phyloP scores from a whole-genome alignment of 306 rosid species.

The cucumber (Cucumis sativus) region Cucumber_9930_V3 NC_026659.2:27020001-27020500 shows the following conservation, averaged over 20 bases:
- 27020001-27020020: not conserved
- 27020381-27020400: not conserved
- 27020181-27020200: not conserved
- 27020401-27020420: conserved; percentile 45
- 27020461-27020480: conserved; percentile 82
- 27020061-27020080: conserved; percentile 94
- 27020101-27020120: conserved; percentile 86
- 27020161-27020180: not conserved
- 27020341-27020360: not conserved
- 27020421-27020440: conserved; percentile 95
- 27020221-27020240: conserved; percentile 56
- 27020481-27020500: conserved; percentile 82
- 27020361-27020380: not conserved
- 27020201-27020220: not conserved
- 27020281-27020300: conserved; percentile 93
- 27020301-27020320: conserved; percentile 53
- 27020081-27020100: conserved; percentile 42
- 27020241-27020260: conserved; percentile 98
- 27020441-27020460: conserved; percentile 79
- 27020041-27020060: conserved; percentile 20
- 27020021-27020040: conserved; percentile 2
- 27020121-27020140: conserved; percentile 99
- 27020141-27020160: conserved; percentile 41
- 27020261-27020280: conserved; percentile 81
- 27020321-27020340: not conserved